Percentiles rank a stretch among this genome's conserved stretches.
phyloP scores from a whole-genome alignment of 345 rosid species.

The Arabidopsis arenosa region DNA sequence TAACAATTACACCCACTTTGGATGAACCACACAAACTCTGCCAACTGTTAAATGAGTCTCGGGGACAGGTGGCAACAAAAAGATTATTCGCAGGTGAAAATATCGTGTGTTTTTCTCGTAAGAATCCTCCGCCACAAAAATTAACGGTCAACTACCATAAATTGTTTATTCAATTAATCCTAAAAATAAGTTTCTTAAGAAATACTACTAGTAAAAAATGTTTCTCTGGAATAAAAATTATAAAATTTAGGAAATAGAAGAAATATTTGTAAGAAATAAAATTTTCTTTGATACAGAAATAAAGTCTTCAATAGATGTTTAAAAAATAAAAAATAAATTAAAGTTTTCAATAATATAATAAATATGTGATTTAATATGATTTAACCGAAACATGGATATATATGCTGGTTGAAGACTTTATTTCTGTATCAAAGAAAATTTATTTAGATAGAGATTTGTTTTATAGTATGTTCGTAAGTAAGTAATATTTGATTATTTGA shows the following conservation, averaged over 20 bases:
- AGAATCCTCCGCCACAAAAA: slow-evolving; percentile 42
- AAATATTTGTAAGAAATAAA: neutral
- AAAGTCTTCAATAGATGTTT: too few species aligned
- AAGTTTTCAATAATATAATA: too few species aligned
- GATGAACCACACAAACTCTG: neutral
- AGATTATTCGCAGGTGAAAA: slow-evolving; percentile 2
- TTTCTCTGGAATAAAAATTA: neutral
- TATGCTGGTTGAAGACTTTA: too few species aligned
- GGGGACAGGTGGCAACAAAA: slow-evolving; percentile 24
- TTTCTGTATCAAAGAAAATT: too few species aligned
- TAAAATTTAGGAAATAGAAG: neutral
- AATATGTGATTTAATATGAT: too few species aligned
- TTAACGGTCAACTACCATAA: slow-evolving; percentile 43
- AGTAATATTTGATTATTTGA: neutral
- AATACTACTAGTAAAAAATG: too few species aligned
- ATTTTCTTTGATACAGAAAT: too few species aligned
- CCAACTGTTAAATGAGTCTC: slow-evolving; percentile 1
- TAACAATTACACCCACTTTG: neutral
- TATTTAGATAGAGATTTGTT: too few species aligned
- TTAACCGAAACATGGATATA: neutral
- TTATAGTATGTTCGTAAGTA: too few species aligned
- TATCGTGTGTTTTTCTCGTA: neutral
- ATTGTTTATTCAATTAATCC: slow-evolving; percentile 23
- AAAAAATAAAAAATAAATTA: too few species aligned
- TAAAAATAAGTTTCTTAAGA: neutral